phyloP scores from a whole-genome alignment of 441 rosid species.

The Mallotus japonicus region DNA sequence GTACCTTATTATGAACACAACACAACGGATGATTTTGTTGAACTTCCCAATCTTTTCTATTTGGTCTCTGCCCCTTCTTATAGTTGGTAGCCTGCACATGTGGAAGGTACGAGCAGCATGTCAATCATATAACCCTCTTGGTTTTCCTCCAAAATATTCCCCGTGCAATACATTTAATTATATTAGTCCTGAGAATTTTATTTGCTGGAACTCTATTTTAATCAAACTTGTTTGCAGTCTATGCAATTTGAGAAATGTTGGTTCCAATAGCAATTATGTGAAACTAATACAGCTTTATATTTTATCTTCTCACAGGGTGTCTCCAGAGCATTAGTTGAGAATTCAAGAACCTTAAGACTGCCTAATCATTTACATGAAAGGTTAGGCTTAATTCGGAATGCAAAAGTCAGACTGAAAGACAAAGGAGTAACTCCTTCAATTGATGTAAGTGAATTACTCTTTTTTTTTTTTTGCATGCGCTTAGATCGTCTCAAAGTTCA shows the following conservation, averaged over 20 bases:
- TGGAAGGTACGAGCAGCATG: not conserved
- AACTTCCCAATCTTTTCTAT: not conserved
- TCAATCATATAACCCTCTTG: not conserved
- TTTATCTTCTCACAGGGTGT: slow-evolving; percentile 59
- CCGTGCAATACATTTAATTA: not conserved
- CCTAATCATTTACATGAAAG: slow-evolving; percentile 88
- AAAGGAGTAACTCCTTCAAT: slow-evolving; percentile 83
- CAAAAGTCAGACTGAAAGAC: slow-evolving; percentile 75
- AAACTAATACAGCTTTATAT: slow-evolving; percentile 12
- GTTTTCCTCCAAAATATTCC: not conserved
- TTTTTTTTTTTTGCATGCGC: too few relatives aligned
- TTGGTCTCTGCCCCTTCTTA: not conserved
- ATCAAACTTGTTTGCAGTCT: not conserved
- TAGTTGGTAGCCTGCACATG: not conserved
- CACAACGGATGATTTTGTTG: not conserved
- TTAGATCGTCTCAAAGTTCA: too few relatives aligned
- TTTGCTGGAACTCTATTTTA: not conserved
- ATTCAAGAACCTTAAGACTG: slow-evolving; percentile 74
- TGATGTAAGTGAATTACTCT: slow-evolving; percentile 54
- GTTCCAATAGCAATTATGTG: slow-evolving; percentile 2
- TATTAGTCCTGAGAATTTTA: not conserved
- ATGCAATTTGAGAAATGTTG: not conserved
- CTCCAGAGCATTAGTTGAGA: slow-evolving; percentile 77
- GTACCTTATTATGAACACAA: not conserved
- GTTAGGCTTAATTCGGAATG: slow-evolving; percentile 76